These are phyloP conservation scores for Sporothrix sp. DNA, from an alignment of 2,329 filamentous ascomycete genomes.

Conservation along the genomic window DNA sequence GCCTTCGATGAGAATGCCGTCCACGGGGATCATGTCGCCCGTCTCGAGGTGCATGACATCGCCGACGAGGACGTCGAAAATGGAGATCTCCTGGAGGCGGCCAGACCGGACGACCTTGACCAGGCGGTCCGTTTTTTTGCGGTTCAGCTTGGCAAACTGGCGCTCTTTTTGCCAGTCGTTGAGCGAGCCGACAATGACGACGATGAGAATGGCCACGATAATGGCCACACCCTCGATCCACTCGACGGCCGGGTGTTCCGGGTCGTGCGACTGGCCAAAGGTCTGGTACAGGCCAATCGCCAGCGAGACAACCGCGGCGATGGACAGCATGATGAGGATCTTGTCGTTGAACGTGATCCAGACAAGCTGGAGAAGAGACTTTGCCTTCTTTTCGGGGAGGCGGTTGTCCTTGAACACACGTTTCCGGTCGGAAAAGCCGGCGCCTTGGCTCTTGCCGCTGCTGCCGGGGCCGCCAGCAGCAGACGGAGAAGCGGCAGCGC, in stretches of 20 bases:
- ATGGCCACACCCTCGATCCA: conserved; percentile 80
- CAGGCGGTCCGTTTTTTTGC: conserved; percentile 65
- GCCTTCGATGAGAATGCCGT: conserved; percentile 62
- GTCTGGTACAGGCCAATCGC: conserved; percentile 68
- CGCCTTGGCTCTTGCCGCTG: conserved; percentile 12
- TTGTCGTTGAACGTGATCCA: conserved; percentile 84
- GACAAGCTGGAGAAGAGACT: conserved; percentile 61
- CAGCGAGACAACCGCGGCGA: conserved; percentile 62
- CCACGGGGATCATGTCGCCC: conserved; percentile 64
- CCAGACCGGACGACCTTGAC: conserved; percentile 66
- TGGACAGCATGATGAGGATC: conserved; percentile 61
- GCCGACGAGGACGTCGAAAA: conserved; percentile 59
- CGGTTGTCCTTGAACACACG: conserved; percentile 64
- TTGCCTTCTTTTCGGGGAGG: conserved; percentile 64
- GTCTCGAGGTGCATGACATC: conserved; percentile 66
- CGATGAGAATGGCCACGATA: conserved; percentile 68
- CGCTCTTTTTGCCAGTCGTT: conserved; percentile 76
- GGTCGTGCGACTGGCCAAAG: conserved; percentile 47
- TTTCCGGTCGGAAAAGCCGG: conserved; percentile 50
- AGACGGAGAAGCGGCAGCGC: conserved; percentile 20
- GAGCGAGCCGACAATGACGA: conserved; percentile 64
- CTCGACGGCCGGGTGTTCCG: conserved; percentile 49
- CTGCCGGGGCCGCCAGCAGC: conserved; percentile 16
- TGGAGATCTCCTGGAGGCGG: conserved; percentile 57
- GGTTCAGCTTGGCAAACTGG: conserved; percentile 69